These are phyloP conservation scores for Trametes villosa DNA, from an alignment of 768 basidiomycete species.

Conservation along the genomic window DNA sequence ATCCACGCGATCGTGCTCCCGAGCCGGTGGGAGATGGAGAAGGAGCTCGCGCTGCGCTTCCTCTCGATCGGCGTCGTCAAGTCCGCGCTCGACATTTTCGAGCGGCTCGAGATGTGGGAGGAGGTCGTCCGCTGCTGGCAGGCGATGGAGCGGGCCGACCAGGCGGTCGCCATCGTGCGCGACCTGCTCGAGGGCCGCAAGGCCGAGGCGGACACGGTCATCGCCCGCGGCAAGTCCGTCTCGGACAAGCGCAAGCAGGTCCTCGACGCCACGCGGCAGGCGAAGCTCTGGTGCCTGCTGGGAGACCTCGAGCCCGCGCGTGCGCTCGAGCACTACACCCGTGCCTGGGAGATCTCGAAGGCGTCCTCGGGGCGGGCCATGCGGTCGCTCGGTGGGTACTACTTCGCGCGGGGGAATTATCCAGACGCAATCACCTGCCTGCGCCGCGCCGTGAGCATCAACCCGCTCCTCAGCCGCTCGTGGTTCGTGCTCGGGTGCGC, in stretches of 20 bases:
- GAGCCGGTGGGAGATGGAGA: constrained; percentile 91
- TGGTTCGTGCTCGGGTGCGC: constrained; percentile 99
- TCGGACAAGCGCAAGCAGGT: constrained; percentile 45
- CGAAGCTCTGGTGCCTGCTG: constrained; percentile 93
- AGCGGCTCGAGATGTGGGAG: constrained; percentile 98
- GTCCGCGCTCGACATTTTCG: constrained; percentile 92
- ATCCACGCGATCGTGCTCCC: constrained; percentile 84
- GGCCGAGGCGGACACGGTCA: constrained; percentile 78
- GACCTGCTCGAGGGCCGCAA: constrained; percentile 85
- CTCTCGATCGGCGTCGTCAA: constrained; percentile 84
- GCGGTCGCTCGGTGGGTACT: constrained; percentile 86
- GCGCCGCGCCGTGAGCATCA: constrained; percentile 79
- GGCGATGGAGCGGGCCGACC: constrained; percentile 76
- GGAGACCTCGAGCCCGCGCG: constrained; percentile 85
- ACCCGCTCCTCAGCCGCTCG: constrained; percentile 82
- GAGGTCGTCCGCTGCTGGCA: constrained; percentile 91
- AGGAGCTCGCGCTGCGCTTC: constrained; percentile 85
- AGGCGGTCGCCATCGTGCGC: constrained; percentile 78
- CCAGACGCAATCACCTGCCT: constrained; percentile 66
- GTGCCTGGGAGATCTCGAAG: constrained; percentile 82
- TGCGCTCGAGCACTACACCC: constrained; percentile 74
- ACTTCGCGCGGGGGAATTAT: constrained; percentile 74
- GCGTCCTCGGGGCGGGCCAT: constrained; percentile 87
- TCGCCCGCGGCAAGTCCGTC: constrained; percentile 59
- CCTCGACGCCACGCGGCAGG: constrained; percentile 73